Base-by-base conservation (phyloP, 345 rosid species). In the Eutrema yunnanense region DNA sequence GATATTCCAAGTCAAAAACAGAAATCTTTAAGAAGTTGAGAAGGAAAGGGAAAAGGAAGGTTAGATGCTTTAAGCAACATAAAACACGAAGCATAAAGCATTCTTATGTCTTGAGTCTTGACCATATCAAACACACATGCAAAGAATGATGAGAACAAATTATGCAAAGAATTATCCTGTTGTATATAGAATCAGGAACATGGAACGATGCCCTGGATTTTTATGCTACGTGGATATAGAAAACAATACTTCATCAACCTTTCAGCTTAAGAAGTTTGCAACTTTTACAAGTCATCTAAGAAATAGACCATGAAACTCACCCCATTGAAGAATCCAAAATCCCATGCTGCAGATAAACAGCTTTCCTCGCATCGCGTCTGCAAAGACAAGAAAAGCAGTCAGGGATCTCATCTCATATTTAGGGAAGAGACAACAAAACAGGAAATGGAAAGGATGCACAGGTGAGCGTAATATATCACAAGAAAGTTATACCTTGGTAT, bases 281-380 rank as follows among this genome's bases (percentile, higher is more conserved):
- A 40, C 47, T n/a, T 16, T 50, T 14, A 36, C n/a, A 11, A 65
- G 37, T 57, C 67, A 75, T 61, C 38, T 42, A 53, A 11, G 22
- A 63, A 22, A 55, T 11, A 30, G 30, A 77, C 42, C 4, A 58
- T 66, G 65, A 66, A 72, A 78, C 90, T 82, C 51, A 95, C 99
- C 99, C 97, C 97, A 95, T 86, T 32, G 99, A 92, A 52, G 99
- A 85, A 87, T 95, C 97, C 79, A 92, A 77, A 62, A 95, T 57
- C 30, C 99, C 99, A 78, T 95, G 99, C 80, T 92, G 99, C 61
- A 92, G 81, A 76, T 81, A 95, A 65, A 95, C 93, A 73, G 87
- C 96, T 78, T 90, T 95, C 74, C 85, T 82, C 9, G 99, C 90
- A 79, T 92, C 96, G 36, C 93, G 96, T 74, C 98, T 95, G 86